Evolutionary conservation across 805 yeast species (phyloP).

Genomic region (Candida berthetii): DNA sequence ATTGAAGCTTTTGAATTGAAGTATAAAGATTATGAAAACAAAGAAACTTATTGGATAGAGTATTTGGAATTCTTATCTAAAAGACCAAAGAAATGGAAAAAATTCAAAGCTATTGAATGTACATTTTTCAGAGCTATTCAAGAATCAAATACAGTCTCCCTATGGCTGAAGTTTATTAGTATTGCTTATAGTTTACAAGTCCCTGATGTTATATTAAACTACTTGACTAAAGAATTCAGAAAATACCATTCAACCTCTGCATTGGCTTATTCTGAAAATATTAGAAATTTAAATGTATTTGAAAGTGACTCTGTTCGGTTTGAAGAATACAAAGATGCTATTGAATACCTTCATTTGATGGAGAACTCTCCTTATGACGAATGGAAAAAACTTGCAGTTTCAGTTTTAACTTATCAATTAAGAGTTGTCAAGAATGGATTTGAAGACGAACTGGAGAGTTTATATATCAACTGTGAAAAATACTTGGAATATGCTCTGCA

Average conservation of each 20-base stretch:
- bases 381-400: conserved; percentile 28
- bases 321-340: conserved; percentile 4
- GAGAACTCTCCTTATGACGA: conserved; percentile 14
- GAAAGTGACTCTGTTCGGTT: neutral
- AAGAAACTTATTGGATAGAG: conserved; percentile 21
- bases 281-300: conserved; percentile 11
- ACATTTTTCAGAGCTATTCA: conserved; percentile 27
- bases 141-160: conserved; percentile 12
- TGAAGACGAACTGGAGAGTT: conserved; percentile 3
- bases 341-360: neutral
- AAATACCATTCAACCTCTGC: conserved; percentile 17
- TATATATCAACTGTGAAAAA: neutral
- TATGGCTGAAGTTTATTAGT: conserved; percentile 26
- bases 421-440: neutral
- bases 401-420: conserved; percentile 17
- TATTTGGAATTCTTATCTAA: conserved; percentile 26
- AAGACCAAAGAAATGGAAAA: conserved; percentile 10
- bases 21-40: neutral
- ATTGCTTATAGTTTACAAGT: conserved; percentile 18
- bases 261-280: conserved; percentile 22
- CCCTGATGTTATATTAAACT: neutral
- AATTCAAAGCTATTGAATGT: conserved; percentile 8
- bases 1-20: conserved; percentile 31
- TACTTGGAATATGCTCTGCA: conserved; percentile 23
- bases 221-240: neutral